Percentiles rank a stretch among this genome's conserved stretches.
Evolutionary conservation across 139 green algal species (phyloP).

Genomic region (Gonium pectorale): DNA sequence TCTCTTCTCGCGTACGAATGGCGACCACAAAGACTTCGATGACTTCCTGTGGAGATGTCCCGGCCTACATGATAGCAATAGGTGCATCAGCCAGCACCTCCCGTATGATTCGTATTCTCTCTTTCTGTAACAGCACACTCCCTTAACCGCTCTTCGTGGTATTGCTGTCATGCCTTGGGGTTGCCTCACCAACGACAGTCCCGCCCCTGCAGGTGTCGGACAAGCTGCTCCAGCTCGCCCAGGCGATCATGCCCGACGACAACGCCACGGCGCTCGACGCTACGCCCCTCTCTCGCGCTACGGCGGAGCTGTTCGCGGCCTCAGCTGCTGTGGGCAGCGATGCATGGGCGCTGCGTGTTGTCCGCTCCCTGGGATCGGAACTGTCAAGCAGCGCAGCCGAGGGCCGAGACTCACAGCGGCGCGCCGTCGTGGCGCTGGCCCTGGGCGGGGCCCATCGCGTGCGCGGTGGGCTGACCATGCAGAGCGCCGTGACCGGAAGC

Average conservation of each 20-base stretch:
- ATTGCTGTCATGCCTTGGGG: background rate
- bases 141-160: too few relatives aligned
- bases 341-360: conserved; percentile 40
- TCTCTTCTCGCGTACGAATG: too few relatives aligned
- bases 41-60: too few relatives aligned
- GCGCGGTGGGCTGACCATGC: conserved; percentile 78
- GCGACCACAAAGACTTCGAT: too few relatives aligned
- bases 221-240: conserved; percentile 61
- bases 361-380: conserved; percentile 46
- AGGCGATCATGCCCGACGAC: conserved; percentile 66
- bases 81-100: too few relatives aligned
- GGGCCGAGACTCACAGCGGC: conserved; percentile 47
- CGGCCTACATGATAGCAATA: too few relatives aligned
- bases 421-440: conserved; percentile 78
- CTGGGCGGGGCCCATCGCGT: conserved; percentile 77
- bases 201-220: conserved; percentile 41
- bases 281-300: conserved; percentile 58
- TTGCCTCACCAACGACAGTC: too few relatives aligned
- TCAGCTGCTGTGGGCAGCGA: conserved; percentile 64
- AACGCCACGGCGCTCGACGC: conserved; percentile 20
- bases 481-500: conserved; percentile 47
- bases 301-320: conserved; percentile 76
- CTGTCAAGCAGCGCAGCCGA: conserved; percentile 42
- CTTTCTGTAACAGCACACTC: too few relatives aligned
- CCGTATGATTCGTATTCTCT: too few relatives aligned